Percentiles rank a stretch among this genome's conserved stretches.
Evolutionary conservation across 2,329 filamentous ascomycete species (phyloP).

Genomic region (Epicoccum nigrum): DNA sequence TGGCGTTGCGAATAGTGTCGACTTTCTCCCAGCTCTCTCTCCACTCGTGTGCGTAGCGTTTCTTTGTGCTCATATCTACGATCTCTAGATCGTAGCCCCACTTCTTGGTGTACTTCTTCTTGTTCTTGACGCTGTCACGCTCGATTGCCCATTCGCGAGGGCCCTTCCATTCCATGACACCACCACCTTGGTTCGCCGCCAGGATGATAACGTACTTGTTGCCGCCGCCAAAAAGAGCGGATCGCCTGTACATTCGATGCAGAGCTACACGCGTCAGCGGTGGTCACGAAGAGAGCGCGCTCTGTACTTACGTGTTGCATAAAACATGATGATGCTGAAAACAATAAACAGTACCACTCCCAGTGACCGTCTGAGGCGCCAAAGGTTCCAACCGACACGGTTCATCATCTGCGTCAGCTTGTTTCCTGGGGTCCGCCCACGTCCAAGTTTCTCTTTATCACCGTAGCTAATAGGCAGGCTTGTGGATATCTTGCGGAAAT

Average conservation of each 20-base stretch:
- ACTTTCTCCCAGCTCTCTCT: constrained; percentile 99
- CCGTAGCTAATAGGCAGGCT: constrained; percentile 73
- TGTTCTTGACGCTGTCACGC: constrained; percentile 93
- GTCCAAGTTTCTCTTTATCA: constrained; percentile 78
- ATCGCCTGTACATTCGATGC: constrained; percentile 69
- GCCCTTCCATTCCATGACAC: constrained; percentile 99
- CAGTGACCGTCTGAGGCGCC: constrained; percentile 69
- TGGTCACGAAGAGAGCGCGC: neutral
- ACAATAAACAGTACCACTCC: constrained; percentile 66
- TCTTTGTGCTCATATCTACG: constrained; percentile 98
- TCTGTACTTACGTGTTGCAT: constrained; percentile 71
- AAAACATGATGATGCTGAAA: constrained; percentile 69
- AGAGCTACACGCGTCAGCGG: constrained; percentile 55
- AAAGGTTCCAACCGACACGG: constrained; percentile 59
- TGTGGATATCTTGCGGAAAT: constrained; percentile 80
- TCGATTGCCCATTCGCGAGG: constrained; percentile 98
- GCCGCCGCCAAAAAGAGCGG: constrained; percentile 78
- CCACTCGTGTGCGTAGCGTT: constrained; percentile 98
- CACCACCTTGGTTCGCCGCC: constrained; percentile 90
- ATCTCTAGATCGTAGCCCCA: constrained; percentile 98
- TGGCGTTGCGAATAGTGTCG: constrained; percentile 84
- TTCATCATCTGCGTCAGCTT: constrained; percentile 43
- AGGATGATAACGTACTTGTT: constrained; percentile 93
- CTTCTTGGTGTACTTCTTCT: constrained; percentile 80
- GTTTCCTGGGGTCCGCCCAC: constrained; percentile 56